A percentile compares a stretch with the other conserved stretches of the same genome.
Conservation (phyloP, 148 eudicot species). For the Mesembryanthemum crystallinum region DNA sequence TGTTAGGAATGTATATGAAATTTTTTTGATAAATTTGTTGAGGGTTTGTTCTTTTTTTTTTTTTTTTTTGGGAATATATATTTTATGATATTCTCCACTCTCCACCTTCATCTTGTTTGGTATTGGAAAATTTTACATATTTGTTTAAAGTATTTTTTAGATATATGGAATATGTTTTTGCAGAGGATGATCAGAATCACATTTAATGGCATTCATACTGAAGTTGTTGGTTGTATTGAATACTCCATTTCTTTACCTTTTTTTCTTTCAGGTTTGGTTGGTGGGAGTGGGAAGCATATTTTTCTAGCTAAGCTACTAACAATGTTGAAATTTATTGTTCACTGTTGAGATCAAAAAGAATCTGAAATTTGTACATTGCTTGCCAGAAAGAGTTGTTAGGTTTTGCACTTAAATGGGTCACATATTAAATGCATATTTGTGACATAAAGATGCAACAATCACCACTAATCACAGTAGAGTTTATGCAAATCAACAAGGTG, state of each 20-base stretch:
- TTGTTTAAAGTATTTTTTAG: neutral
- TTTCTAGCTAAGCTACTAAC: slow-evolving; percentile 12
- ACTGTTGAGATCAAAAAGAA: slow-evolving; percentile 11
- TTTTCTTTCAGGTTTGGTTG: slow-evolving; percentile 22
- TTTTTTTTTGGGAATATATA: slow-evolving; percentile 12
- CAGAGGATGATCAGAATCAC: slow-evolving; percentile 20
- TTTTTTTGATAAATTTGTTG: slow-evolving; percentile 27
- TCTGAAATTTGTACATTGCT: slow-evolving; percentile 11
- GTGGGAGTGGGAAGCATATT: slow-evolving; percentile 25
- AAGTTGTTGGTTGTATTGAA: slow-evolving; percentile 38
- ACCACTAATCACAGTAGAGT: neutral
- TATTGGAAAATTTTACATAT: neutral
- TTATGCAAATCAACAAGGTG: neutral
- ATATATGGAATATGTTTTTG: slow-evolving; percentile 14
- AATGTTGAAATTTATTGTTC: slow-evolving; percentile 5
- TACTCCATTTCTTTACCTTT: slow-evolving; percentile 17
- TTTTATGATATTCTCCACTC: neutral
- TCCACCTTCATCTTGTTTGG: slow-evolving; percentile 1
- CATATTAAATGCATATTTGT: neutral
- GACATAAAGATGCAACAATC: slow-evolving; percentile 2
- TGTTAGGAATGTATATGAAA: slow-evolving; percentile 35
- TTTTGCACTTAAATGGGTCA: neutral
- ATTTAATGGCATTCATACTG: slow-evolving; percentile 26
- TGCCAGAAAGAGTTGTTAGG: neutral
- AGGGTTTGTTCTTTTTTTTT: slow-evolving; percentile 14